phyloP scores from a whole-genome alignment of 192 early-diverging fungal genomes.

The Backusella parvicylindrica region DNA sequence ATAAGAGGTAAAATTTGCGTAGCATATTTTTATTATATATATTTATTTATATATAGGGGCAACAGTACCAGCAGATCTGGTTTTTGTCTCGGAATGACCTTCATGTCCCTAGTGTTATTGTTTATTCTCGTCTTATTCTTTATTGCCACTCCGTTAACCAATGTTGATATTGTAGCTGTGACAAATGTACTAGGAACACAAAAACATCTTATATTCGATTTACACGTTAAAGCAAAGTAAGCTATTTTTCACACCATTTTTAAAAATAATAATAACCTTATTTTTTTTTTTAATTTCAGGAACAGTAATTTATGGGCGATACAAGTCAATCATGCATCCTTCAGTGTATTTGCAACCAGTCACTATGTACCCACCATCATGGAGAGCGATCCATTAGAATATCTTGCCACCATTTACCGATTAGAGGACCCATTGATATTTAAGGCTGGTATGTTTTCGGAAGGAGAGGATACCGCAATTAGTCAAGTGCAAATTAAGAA shows the following conservation, averaged over 20 bases:
- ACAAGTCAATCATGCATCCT: neutral
- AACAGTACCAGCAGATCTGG: neutral
- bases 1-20: neutral
- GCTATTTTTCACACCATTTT: too few relatives aligned
- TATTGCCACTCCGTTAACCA: neutral
- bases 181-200: slow-evolving; percentile 9
- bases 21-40: too few relatives aligned
- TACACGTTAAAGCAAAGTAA: slow-evolving; percentile 9
- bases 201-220: slow-evolving; percentile 11
- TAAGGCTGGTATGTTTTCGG: neutral
- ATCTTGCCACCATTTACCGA: neutral
- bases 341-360: slow-evolving; percentile 8
- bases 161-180: neutral
- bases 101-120: neutral
- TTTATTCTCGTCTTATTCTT: neutral
- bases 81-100: neutral
- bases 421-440: neutral
- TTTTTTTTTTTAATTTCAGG: neutral
- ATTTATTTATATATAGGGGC: neutral
- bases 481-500: slow-evolving; percentile 8
- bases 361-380: neutral
- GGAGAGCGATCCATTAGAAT: neutral
- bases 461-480: neutral
- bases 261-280: neutral
- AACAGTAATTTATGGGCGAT: neutral